Evolutionary conservation across 495 filamentous ascomycete species (phyloP).

Genomic region (Astrocystis sublimbata): DNA sequence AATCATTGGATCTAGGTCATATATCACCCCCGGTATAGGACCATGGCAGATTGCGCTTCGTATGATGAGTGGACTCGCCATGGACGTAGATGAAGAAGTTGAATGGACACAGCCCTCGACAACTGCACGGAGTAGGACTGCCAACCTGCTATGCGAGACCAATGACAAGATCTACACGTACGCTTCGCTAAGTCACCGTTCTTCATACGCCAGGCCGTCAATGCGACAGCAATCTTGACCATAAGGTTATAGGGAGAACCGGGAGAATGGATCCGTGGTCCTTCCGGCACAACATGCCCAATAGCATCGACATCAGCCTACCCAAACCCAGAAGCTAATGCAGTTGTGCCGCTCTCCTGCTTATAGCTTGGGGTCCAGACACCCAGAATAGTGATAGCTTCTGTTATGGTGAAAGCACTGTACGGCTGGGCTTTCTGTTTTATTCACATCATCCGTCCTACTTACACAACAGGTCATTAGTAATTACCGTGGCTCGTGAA

Average conservation of each 20-base stretch:
- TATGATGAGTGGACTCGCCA: not conserved
- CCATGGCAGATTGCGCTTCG: not conserved
- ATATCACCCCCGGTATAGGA: not conserved
- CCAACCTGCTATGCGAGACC: not conserved
- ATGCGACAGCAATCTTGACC: not conserved
- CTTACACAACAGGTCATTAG: no score
- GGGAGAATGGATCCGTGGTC: conserved; percentile 13
- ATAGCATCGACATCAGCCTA: not conserved
- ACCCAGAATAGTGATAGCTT: not conserved
- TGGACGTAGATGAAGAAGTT: not conserved
- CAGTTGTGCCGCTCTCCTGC: conserved; percentile 6
- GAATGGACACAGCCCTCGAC: no score
- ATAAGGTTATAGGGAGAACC: not conserved
- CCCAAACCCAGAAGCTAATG: conserved; percentile 5
- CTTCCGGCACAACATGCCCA: conserved; percentile 1
- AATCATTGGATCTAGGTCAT: not conserved
- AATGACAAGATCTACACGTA: not conserved
- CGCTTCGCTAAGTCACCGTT: not conserved
- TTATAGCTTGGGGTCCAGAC: not conserved
- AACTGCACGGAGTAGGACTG: no score
- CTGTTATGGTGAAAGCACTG: not conserved
- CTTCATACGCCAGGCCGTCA: not conserved
- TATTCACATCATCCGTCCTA: not conserved
- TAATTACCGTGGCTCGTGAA: no score
- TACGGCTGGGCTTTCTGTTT: not conserved